These are phyloP conservation scores for Zopfia rhizophila DNA, from an alignment of 2,329 filamentous ascomycete genomes.

Conservation along the genomic window DNA sequence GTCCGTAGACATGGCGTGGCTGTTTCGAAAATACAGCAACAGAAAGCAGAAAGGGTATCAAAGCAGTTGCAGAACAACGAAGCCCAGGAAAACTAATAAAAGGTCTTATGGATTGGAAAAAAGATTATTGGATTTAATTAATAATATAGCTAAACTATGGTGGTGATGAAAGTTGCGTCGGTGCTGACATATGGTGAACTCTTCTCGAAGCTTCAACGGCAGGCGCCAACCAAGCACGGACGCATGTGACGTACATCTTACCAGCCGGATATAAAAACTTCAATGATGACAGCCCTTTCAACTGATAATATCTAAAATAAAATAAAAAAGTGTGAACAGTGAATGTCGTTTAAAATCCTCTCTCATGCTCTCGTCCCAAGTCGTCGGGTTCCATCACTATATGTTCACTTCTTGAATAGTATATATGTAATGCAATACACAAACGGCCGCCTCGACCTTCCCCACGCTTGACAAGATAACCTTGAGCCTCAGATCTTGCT, in stretches of 20 bases:
- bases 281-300: conserved; percentile 8
- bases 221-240: conserved; percentile 19
- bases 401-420: too few relatives aligned
- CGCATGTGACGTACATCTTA: conserved; percentile 26
- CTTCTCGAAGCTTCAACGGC: conserved; percentile 39
- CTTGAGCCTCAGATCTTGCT: conserved; percentile 22
- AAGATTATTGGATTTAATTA: too few relatives aligned
- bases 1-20: conserved; percentile 28
- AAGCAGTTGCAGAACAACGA: neutral
- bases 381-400: too few relatives aligned
- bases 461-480: conserved; percentile 25
- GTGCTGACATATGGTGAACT: conserved; percentile 3
- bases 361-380: too few relatives aligned
- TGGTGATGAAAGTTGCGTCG: neutral
- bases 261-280: conserved; percentile 21
- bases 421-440: conserved; percentile 27
- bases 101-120: too few relatives aligned
- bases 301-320: neutral
- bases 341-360: neutral
- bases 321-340: neutral
- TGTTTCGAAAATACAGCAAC: neutral
- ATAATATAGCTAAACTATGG: too few relatives aligned
- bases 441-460: conserved; percentile 28
- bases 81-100: too few relatives aligned
- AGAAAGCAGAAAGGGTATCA: neutral